Evolutionary conservation across 2,329 filamentous ascomycete genomes (phyloP).

Genomic region (Elsinoe australis): DNA sequence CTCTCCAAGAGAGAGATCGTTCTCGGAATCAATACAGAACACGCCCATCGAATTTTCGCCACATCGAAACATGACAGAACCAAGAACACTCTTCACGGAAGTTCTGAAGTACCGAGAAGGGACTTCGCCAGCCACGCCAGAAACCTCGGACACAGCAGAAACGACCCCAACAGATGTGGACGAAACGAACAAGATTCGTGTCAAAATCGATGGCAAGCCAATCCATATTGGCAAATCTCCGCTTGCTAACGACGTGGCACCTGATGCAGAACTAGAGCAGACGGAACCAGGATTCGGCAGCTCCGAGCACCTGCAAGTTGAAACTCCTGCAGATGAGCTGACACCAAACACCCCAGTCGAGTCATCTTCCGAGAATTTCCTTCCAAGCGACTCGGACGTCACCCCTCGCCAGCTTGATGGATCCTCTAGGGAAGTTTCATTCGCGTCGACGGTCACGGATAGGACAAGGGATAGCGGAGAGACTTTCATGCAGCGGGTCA

Average conservation of each 20-base stretch:
- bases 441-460: neutral
- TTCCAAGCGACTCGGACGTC: slow-evolving; percentile 9
- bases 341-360: slow-evolving; percentile 7
- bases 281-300: neutral
- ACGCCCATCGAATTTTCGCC: slow-evolving; percentile 11
- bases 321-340: neutral
- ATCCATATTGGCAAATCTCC: slow-evolving; percentile 12
- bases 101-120: slow-evolving; percentile 10
- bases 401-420: slow-evolving; percentile 12
- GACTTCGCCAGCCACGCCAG: slow-evolving; percentile 10
- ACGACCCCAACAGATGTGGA: neutral
- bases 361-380: neutral
- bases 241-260: neutral
- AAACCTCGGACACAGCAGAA: neutral
- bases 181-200: neutral
- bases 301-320: neutral
- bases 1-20: neutral
- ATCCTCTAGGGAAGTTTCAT: neutral
- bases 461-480: slow-evolving; percentile 2
- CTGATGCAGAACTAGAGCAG: neutral
- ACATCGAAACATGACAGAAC: neutral
- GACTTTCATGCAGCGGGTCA: slow-evolving; percentile 20
- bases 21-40: slow-evolving; percentile 2
- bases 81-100: slow-evolving; percentile 4
- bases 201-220: slow-evolving; percentile 4